Evolutionary conservation across 2,329 filamentous ascomycete genomes (phyloP).

Genomic region (Stemphylium vesicarium): DNA sequence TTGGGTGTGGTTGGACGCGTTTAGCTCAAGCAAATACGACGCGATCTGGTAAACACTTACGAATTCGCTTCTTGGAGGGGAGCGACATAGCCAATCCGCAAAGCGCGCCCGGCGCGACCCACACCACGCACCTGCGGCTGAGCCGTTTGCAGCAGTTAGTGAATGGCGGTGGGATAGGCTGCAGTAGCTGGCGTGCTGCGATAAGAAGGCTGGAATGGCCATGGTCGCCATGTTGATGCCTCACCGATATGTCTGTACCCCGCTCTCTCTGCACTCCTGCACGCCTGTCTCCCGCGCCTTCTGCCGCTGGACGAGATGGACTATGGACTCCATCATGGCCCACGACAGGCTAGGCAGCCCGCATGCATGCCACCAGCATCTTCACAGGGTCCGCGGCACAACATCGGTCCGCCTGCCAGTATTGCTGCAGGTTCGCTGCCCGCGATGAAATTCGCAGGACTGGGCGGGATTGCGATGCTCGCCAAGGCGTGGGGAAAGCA

Average conservation of each 20-base stretch:
- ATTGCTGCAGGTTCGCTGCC: conserved; percentile 17
- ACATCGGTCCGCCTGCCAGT: conserved; percentile 16
- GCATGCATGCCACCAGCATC: conserved; percentile 5
- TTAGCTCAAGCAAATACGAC: conserved; percentile 27
- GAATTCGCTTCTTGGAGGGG: conserved; percentile 10
- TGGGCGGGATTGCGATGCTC: conserved; percentile 2
- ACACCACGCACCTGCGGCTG: conserved; percentile 35
- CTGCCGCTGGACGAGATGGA: too few species aligned
- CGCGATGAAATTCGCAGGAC: conserved; percentile 5
- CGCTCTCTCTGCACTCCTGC: conserved; percentile 20
- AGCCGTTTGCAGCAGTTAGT: conserved; percentile 37
- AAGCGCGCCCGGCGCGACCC: conserved; percentile 17
- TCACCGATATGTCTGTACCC: conserved; percentile 38
- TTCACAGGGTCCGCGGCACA: conserved; percentile 16
- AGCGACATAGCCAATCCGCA: conserved; percentile 21
- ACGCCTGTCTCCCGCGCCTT: too few species aligned
- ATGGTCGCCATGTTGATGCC: conserved; percentile 15
- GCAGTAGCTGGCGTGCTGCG: conserved; percentile 27
- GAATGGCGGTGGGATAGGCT: conserved; percentile 30
- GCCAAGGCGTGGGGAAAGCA: conserved; percentile 34
- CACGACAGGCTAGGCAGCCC: conserved; percentile 4
- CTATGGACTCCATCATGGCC: conserved; percentile 8
- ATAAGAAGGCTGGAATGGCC: conserved; percentile 30
- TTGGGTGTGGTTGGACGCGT: conserved; percentile 25
- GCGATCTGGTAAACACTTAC: conserved; percentile 28